Evolutionary conservation across 164 flowering plant genomes (phyloP).

Genomic region (Hamamelis virginiana): DNA sequence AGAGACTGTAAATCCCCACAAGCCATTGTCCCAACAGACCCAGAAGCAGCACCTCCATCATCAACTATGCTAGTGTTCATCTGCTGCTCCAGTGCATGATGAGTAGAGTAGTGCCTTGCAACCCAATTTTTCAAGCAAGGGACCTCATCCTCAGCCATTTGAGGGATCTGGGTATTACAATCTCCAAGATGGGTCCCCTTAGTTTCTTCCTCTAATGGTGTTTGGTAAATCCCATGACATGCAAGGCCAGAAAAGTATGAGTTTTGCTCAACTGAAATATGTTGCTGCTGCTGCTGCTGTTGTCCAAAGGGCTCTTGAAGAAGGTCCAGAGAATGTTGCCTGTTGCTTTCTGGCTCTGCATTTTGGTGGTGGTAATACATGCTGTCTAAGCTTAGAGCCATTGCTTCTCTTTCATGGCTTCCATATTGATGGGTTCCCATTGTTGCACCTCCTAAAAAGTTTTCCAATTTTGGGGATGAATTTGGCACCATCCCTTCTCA

Average conservation of each 20-base stretch:
- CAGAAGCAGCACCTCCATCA: conserved; percentile 35
- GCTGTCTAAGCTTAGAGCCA: conserved; percentile 76
- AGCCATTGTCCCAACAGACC: conserved; percentile 33
- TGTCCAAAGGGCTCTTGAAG: conserved; percentile 35
- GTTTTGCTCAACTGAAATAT: conserved; percentile 33
- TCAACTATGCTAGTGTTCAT: conserved; percentile 24
- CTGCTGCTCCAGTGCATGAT: conserved; percentile 36
- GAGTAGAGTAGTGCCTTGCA: conserved; percentile 25
- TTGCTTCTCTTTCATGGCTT: conserved; percentile 45
- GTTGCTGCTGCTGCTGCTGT: conserved; percentile 21
- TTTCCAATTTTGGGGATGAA: conserved; percentile 78
- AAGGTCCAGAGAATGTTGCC: conserved; percentile 36
- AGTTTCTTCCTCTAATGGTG: conserved; percentile 26
- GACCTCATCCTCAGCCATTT: conserved; percentile 29
- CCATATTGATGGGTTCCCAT: conserved; percentile 41
- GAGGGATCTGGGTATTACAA: conserved; percentile 32
- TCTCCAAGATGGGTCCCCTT: conserved; percentile 33
- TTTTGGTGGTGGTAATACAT: conserved; percentile 59
- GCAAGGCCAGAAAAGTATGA: conserved; percentile 34
- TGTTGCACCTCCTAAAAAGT: conserved; percentile 74
- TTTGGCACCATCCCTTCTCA: conserved; percentile 44
- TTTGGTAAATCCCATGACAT: conserved; percentile 38
- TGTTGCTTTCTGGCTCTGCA: conserved; percentile 29
- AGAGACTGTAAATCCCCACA: conserved; percentile 71
- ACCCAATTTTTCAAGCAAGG: conserved; percentile 52